Conservation (phyloP, 176 grass and related monocot genomes). For the Paspalum vaginatum region DNA sequence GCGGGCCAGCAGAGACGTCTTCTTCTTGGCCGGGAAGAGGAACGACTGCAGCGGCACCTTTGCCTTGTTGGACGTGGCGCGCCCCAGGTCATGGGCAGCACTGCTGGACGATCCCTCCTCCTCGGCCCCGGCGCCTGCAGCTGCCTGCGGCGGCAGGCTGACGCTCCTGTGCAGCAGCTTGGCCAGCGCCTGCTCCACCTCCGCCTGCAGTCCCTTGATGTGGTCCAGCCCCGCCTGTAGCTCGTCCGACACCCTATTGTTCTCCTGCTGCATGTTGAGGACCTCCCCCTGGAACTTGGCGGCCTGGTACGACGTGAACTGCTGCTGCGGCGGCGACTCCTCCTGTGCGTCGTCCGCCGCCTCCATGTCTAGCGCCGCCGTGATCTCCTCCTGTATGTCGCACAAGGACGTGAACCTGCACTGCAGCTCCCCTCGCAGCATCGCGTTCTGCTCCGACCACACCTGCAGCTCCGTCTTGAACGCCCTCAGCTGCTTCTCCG, state of each 20-base stretch:
- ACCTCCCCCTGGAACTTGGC: constrained; percentile 93
- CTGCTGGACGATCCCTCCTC: neutral
- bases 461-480: constrained; percentile 92
- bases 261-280: constrained; percentile 93
- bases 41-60: constrained; percentile 63
- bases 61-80: constrained; percentile 38
- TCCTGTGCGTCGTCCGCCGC: neutral
- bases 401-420: constrained; percentile 62
- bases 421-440: constrained; percentile 70
- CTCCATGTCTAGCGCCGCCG: constrained; percentile 35
- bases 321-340: constrained; percentile 20
- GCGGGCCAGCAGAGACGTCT: constrained; percentile 54
- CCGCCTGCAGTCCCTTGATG: constrained; percentile 66
- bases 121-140: neutral
- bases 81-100: neutral
- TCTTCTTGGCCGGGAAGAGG: constrained; percentile 71
- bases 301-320: constrained; percentile 75
- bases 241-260: constrained; percentile 75
- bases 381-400: constrained; percentile 84
- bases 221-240: constrained; percentile 71
- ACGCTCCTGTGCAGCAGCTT: constrained; percentile 59
- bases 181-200: constrained; percentile 62
- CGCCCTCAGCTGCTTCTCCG: constrained; percentile 59
- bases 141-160: neutral
- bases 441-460: constrained; percentile 82